Conservation (phyloP, 306 rosid species). For the Corylus heterophylla region DNA sequence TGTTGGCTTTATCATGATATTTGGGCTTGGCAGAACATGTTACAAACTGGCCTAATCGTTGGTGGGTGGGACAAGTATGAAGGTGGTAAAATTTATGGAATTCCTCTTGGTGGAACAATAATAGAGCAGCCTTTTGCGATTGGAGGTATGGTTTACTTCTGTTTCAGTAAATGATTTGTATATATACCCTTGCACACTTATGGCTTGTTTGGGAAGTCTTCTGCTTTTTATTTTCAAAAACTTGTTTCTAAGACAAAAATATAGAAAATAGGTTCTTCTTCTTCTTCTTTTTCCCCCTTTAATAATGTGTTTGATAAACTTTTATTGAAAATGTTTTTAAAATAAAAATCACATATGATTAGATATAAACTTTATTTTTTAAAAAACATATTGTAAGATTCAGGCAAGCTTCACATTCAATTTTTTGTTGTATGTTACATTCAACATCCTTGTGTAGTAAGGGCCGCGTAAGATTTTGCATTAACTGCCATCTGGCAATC, state of each 20-base stretch:
- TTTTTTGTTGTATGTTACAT: not conserved
- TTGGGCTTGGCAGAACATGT: conserved; percentile 61
- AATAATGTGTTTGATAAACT: no score
- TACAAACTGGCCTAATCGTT: conserved; percentile 85
- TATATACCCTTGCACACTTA: not conserved
- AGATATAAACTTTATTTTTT: no score
- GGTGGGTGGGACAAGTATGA: conserved; percentile 98
- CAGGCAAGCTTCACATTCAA: no score
- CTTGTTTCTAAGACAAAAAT: no score
- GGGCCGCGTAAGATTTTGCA: not conserved
- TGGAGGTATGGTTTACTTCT: conserved; percentile 61
- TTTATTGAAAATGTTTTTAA: no score
- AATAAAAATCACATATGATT: no score
- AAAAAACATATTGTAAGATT: no score
- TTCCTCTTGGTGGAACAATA: conserved; percentile 92
- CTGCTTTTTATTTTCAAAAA: no score
- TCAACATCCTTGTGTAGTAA: not conserved
- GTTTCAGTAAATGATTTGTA: not conserved
- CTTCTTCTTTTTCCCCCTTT: no score
- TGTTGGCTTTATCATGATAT: conserved; percentile 18
- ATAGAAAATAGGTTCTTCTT: no score
- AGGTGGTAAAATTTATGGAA: conserved; percentile 86
- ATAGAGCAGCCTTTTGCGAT: conserved; percentile 87
- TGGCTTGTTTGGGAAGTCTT: no score
- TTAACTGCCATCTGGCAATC: not conserved